Evolutionary conservation across 331 rosid genomes (phyloP).

Genomic region (Acacia pycnantha): DNA sequence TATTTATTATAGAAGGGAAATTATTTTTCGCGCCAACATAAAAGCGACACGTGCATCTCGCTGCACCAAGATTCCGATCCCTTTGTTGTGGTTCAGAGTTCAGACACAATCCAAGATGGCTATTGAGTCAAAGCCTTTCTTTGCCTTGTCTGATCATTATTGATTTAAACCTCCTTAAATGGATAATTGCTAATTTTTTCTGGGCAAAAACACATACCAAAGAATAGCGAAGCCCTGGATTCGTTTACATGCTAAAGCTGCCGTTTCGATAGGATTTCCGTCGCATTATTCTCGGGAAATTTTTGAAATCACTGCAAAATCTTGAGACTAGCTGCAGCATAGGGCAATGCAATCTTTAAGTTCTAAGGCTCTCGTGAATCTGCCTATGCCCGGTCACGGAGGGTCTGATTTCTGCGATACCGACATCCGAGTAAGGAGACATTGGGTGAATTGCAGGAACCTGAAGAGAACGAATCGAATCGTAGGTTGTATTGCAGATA

Average conservation of each 20-base stretch:
- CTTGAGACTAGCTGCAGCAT: not conserved
- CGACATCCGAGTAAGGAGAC: slow-evolving; percentile 26
- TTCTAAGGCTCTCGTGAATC: slow-evolving; percentile 39
- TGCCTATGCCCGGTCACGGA: slow-evolving; percentile 34
- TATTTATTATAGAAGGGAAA: not conserved
- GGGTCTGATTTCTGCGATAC: slow-evolving; percentile 20
- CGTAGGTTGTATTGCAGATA: slow-evolving; percentile 49
- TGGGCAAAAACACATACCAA: not conserved
- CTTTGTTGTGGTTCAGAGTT: not conserved
- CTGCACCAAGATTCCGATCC: not conserved
- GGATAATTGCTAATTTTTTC: not conserved
- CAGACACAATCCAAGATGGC: not conserved
- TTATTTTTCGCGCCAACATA: not conserved
- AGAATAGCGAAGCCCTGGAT: not conserved
- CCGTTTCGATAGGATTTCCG: not conserved
- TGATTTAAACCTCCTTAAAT: not conserved
- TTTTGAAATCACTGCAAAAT: not conserved
- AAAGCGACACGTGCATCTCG: not conserved
- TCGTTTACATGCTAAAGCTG: not conserved
- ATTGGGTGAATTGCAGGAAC: slow-evolving; percentile 22
- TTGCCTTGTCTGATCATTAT: not conserved
- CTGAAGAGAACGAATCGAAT: slow-evolving; percentile 29
- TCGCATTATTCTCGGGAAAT: not conserved
- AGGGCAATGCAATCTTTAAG: slow-evolving; percentile 54
- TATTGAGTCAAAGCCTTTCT: not conserved